These are phyloP conservation scores for Ogataea glucozyma DNA, from an alignment of 805 yeast genomes.

Conservation along the genomic window DNA sequence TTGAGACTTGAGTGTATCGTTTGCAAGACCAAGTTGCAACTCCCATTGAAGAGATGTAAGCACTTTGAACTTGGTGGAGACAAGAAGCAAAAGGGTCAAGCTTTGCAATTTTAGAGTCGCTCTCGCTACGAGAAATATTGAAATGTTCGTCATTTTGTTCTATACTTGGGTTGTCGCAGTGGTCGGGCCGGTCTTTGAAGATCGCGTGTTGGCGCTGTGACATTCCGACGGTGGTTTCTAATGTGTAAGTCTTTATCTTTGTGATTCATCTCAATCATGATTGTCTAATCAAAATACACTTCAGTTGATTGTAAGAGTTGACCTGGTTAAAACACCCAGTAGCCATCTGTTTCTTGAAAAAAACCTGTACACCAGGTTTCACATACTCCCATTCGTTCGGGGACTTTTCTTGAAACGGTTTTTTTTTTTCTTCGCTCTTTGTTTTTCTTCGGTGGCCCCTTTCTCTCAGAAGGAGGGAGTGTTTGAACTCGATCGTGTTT, in stretches of 20 bases:
- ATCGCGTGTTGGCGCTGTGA: not conserved
- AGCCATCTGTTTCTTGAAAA: no score
- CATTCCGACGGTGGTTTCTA: slow-evolving; percentile 6
- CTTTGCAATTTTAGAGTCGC: slow-evolving; percentile 89
- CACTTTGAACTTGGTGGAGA: slow-evolving; percentile 99
- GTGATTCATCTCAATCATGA: slow-evolving; percentile 8
- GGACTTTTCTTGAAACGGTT: slow-evolving; percentile 2
- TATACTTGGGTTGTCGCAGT: slow-evolving; percentile 5
- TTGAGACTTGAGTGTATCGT: slow-evolving; percentile 98
- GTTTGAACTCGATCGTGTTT: slow-evolving; percentile 16
- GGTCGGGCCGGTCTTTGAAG: slow-evolving; percentile 2
- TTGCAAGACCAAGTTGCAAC: slow-evolving; percentile 99
- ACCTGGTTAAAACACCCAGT: no score
- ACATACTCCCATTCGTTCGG: not conserved
- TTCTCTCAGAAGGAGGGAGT: slow-evolving; percentile 1
- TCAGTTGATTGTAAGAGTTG: not conserved
- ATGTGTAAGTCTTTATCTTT: slow-evolving; percentile 8
- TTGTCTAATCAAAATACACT: slow-evolving; percentile 4
- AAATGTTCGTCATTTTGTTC: slow-evolving; percentile 9
- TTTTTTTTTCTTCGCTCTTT: not conserved
- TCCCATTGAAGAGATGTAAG: slow-evolving; percentile 99
- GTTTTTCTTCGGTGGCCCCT: not conserved
- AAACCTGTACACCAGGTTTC: not conserved
- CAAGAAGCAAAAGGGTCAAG: slow-evolving; percentile 99
- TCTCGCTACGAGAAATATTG: slow-evolving; percentile 9